Percentiles rank a stretch among this genome's conserved stretches.
Conservation (phyloP, 495 filamentous ascomycete species). For the Aspergillus bridgeri region DNA sequence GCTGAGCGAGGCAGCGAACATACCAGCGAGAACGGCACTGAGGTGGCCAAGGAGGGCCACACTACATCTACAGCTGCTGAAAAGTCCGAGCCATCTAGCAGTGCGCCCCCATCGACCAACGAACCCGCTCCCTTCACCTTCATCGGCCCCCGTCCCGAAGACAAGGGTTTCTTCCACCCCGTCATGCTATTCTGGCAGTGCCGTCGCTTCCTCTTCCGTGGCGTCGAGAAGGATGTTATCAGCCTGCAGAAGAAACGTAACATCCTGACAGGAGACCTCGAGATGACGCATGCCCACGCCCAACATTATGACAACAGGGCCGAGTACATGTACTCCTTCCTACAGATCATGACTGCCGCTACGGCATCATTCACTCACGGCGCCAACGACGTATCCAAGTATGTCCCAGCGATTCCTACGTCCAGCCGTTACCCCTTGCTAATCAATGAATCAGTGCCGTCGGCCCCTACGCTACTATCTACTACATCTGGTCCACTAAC, state of each 20-base stretch:
- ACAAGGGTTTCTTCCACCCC: constrained; percentile 4
- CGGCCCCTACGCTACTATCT: constrained; percentile 20
- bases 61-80: neutral
- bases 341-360: constrained; percentile 16
- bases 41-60: neutral
- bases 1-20: neutral
- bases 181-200: constrained; percentile 15
- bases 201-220: constrained; percentile 14
- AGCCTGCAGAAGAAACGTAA: constrained; percentile 16
- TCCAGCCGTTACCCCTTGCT: neutral
- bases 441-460: constrained; percentile 11
- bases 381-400: constrained; percentile 23
- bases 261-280: constrained; percentile 13
- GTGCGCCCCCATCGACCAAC: neutral
- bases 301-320: constrained; percentile 16
- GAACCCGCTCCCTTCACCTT: constrained; percentile 5
- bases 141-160: constrained; percentile 17
- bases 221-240: constrained; percentile 16
- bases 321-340: constrained; percentile 20
- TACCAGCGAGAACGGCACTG: constrained; percentile 8
- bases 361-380: constrained; percentile 19
- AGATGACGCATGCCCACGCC: constrained; percentile 16
- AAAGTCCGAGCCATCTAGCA: neutral
- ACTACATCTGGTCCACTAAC: constrained; percentile 11
- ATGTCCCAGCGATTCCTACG: neutral